Base-by-base conservation (phyloP, 495 filamentous ascomycete genomes). In the Evansstolkia leycettana region DNA sequence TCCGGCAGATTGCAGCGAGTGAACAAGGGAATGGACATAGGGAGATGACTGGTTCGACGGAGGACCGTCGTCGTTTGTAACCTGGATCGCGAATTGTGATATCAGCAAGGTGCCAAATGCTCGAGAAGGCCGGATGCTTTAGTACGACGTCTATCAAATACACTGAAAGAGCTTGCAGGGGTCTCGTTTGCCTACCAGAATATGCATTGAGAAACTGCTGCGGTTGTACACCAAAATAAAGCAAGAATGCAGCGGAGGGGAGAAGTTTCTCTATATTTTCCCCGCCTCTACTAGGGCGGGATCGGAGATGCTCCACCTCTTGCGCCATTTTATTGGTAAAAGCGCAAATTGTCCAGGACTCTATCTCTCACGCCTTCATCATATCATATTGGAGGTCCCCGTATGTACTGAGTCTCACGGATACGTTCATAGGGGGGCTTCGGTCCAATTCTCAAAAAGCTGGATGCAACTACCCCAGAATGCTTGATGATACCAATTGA, bases 51-150 rank as follows among this genome's bases (percentile, higher is more conserved):
- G 73, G 34, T 81, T 74, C 19, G 83, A 92, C 43, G 90, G 90
- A 27, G 90, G 90, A 13, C 90, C 90, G 67, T 98, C 90, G 62
- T 98, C 90, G 69, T 98, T 98, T 16, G 73, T 73, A 17, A 88
- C 69, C 80, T 85, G 69, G 42, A 49, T 54, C 51, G 40, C 64
- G 57, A 47, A 40, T n/a, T n/a, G n/a, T n/a, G 31, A 39, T 35
- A 13, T 33, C 15, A 28, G 9, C 18, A 18, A 11, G 11, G 20
- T 29, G n/a, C n/a, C 27, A 32, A 19, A 6, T 33, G 8, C 4
- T 33, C 4, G 12, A 36, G 17, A n/a, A 33, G 12, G 27, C 4
- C 27, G 12, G 5, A 14, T 6, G 5, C 11, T 29, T n/a, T 14
- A 29, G 12, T 6, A 4, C 4, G 9, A 5, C 20, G 5, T 23